phyloP scores from a whole-genome alignment of 140 eudicot species.

The Cichorium intybus region DNA sequence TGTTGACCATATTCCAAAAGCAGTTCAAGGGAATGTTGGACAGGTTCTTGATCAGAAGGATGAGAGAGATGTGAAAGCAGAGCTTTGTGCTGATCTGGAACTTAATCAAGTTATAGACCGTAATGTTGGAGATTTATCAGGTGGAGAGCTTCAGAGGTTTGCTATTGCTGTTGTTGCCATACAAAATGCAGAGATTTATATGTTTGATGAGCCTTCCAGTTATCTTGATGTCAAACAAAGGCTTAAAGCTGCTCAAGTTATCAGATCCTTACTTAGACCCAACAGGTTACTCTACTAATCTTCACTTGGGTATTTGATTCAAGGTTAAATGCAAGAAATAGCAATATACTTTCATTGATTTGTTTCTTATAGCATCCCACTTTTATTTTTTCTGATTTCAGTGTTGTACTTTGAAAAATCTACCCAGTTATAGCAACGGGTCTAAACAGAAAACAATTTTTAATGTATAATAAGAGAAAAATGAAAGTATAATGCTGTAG shows the following conservation, averaged over 20 bases:
- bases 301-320: background rate
- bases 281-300: conserved; percentile 43
- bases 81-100: conserved; percentile 72
- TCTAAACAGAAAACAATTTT: too few species aligned
- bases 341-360: background rate
- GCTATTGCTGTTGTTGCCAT: conserved; percentile 92
- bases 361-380: background rate
- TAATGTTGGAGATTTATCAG: conserved; percentile 86
- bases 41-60: conserved; percentile 84
- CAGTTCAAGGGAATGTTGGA: conserved; percentile 89
- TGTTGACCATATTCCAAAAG: conserved; percentile 91
- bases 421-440: background rate
- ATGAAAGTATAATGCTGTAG: too few species aligned
- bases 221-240: conserved; percentile 93
- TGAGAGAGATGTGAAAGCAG: conserved; percentile 70
- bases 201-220: conserved; percentile 98
- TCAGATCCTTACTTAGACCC: conserved; percentile 77
- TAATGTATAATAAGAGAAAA: too few species aligned
- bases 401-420: background rate
- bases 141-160: conserved; percentile 97
- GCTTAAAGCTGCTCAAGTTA: conserved; percentile 89
- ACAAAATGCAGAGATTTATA: conserved; percentile 78
- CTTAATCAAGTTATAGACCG: conserved; percentile 87
- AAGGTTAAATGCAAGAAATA: background rate
- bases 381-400: too few species aligned